A percentile compares a stretch with the other conserved stretches of the same genome.
Evolutionary conservation across 306 rosid genomes (phyloP).

Genomic region (Citrullus colocynthis): DNA sequence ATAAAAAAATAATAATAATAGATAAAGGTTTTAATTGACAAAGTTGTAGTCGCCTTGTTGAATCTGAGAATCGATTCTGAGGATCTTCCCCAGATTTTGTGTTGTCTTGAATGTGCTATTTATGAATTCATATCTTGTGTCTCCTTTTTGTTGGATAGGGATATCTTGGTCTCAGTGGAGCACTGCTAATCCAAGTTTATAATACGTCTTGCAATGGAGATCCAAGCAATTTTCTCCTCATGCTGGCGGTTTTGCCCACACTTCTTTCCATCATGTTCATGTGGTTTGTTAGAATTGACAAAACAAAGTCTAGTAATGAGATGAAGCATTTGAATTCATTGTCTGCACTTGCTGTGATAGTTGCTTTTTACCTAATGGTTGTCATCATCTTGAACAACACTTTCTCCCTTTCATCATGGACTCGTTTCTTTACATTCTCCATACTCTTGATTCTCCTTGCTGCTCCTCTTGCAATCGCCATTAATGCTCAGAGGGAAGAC

Average conservation of each 20-base stretch:
- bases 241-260: conserved; percentile 67
- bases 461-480: conserved; percentile 53
- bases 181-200: conserved; percentile 60
- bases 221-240: conserved; percentile 50
- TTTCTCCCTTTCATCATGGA: conserved; percentile 39
- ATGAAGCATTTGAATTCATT: conserved; percentile 53
- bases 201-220: conserved; percentile 38
- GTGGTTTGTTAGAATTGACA: conserved; percentile 56
- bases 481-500: conserved; percentile 41
- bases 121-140: neutral
- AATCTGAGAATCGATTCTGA: neutral
- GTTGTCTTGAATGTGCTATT: neutral
- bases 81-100: neutral
- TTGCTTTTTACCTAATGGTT: conserved; percentile 56
- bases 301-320: conserved; percentile 21
- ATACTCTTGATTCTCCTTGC: conserved; percentile 43
- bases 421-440: conserved; percentile 14
- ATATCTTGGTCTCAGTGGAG: conserved; percentile 84
- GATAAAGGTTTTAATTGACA: neutral
- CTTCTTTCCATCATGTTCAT: conserved; percentile 30
- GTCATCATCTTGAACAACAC: conserved; percentile 39
- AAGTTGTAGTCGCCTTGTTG: neutral
- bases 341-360: conserved; percentile 38
- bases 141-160: conserved; percentile 40
- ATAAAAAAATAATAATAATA: too few species aligned